Conservation (phyloP, 768 basidiomycete species). For the Flagelloscypha sp. region DNA sequence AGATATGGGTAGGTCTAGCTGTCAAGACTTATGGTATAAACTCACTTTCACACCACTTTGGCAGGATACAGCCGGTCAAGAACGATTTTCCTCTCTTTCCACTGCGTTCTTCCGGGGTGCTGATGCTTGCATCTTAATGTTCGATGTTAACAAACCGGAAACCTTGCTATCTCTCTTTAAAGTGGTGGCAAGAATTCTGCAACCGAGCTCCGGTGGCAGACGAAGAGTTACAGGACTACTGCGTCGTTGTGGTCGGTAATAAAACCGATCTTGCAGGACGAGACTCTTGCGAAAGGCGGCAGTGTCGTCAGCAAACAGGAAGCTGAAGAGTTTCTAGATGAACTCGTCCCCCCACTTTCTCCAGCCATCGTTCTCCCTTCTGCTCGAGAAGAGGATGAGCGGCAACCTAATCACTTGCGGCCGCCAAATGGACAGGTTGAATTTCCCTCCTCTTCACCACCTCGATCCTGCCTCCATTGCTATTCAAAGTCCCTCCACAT, state of each 20-base stretch:
- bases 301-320: slow-evolving; percentile 31
- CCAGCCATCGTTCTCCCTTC: slow-evolving; percentile 9
- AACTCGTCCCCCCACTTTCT: slow-evolving; percentile 48
- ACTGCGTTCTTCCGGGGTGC: slow-evolving; percentile 81
- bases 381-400: slow-evolving; percentile 6
- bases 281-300: slow-evolving; percentile 12
- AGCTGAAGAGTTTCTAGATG: slow-evolving; percentile 46
- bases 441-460: no score
- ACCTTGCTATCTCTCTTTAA: slow-evolving; percentile 49
- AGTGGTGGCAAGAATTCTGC: slow-evolving; percentile 78
- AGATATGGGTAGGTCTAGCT: slow-evolving; percentile 48
- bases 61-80: slow-evolving; percentile 83
- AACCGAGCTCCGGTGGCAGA: slow-evolving; percentile 58
- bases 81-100: slow-evolving; percentile 77
- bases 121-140: slow-evolving; percentile 75
- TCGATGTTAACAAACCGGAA: slow-evolving; percentile 63
- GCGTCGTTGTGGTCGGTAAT: slow-evolving; percentile 69
- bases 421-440: slow-evolving; percentile 9
- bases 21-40: not conserved
- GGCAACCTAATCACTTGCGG: slow-evolving; percentile 4
- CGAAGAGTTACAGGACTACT: slow-evolving; percentile 51
- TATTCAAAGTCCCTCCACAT: no score
- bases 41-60: slow-evolving; percentile 3
- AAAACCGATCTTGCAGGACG: slow-evolving; percentile 53
- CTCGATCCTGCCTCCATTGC: no score